phyloP scores from a whole-genome alignment of 208 protist species.

The Trypanosoma platydactyli region DNA sequence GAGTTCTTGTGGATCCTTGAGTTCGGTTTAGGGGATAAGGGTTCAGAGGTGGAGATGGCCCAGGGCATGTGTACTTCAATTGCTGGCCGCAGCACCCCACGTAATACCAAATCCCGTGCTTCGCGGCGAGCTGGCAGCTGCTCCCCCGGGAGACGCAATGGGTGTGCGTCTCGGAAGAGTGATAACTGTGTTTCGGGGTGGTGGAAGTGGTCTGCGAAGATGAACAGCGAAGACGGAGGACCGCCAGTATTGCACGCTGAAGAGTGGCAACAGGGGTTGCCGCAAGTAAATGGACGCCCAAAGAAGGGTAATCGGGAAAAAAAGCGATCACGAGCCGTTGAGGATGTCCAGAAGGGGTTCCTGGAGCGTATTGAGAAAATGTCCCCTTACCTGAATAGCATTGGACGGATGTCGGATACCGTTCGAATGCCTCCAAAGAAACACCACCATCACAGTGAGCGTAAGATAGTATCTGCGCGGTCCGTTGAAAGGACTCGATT shows the following conservation, averaged over 20 bases:
- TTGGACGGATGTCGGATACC: background rate
- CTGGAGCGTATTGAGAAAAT: background rate
- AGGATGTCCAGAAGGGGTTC: background rate
- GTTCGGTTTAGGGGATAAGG: conserved; percentile 22
- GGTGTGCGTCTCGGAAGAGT: too few relatives aligned
- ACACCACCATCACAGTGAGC: too few relatives aligned
- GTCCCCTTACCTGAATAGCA: background rate
- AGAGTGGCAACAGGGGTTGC: too few relatives aligned
- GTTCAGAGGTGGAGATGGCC: conserved; percentile 21
- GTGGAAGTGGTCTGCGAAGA: too few relatives aligned
- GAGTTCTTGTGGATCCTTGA: conserved; percentile 51
- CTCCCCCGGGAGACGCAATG: too few relatives aligned
- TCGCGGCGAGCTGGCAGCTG: background rate
- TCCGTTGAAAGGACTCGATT: too few relatives aligned
- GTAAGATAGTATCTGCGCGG: too few relatives aligned
- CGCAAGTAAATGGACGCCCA: background rate
- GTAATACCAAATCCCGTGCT: background rate
- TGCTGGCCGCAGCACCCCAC: background rate
- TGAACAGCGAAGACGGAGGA: too few relatives aligned
- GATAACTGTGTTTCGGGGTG: too few relatives aligned
- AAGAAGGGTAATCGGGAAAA: background rate
- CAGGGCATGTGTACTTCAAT: background rate
- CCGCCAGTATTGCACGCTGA: too few relatives aligned
- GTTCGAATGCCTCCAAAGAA: too few relatives aligned
- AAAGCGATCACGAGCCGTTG: background rate